A percentile compares a stretch with the other conserved stretches of the same genome.
These are phyloP conservation scores for Lactuca saligna DNA, from an alignment of 129 eudicot genomes.

Conservation along the genomic window DNA sequence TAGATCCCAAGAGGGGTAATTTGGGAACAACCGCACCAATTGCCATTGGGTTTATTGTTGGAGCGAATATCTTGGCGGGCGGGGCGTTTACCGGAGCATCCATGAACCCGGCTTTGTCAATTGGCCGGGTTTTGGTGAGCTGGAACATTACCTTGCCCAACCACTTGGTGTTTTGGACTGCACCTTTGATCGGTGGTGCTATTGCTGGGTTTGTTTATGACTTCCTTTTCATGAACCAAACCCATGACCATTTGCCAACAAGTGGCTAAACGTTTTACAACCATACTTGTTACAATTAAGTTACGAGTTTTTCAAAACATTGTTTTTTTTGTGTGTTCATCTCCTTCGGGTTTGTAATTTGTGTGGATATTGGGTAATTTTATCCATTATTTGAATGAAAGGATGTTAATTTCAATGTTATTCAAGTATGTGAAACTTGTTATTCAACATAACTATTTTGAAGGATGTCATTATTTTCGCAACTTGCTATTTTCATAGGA, in stretches of 20 bases:
- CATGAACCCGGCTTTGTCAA: conserved; percentile 59
- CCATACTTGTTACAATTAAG: neutral
- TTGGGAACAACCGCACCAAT: conserved; percentile 56
- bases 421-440: no score
- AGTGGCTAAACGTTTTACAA: conserved; percentile 19
- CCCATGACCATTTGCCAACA: conserved; percentile 56
- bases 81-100: conserved; percentile 64
- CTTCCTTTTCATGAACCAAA: conserved; percentile 41
- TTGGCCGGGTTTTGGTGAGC: conserved; percentile 60
- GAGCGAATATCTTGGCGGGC: conserved; percentile 61
- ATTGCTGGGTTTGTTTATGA: conserved; percentile 55
- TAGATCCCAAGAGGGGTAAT: conserved; percentile 54
- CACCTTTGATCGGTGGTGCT: conserved; percentile 60
- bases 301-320: neutral
- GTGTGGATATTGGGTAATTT: conserved; percentile 2
- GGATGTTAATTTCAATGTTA: neutral
- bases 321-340: neutral
- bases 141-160: conserved; percentile 39
- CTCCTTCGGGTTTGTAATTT: conserved; percentile 18
- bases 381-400: conserved; percentile 5
- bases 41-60: conserved; percentile 57
- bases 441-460: no score
- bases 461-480: no score
- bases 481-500: no score
- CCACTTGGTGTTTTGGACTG: conserved; percentile 60